Evolutionary conservation across 2,329 filamentous ascomycete genomes (phyloP).

Genomic region (Chaetomiaceae sp.): DNA sequence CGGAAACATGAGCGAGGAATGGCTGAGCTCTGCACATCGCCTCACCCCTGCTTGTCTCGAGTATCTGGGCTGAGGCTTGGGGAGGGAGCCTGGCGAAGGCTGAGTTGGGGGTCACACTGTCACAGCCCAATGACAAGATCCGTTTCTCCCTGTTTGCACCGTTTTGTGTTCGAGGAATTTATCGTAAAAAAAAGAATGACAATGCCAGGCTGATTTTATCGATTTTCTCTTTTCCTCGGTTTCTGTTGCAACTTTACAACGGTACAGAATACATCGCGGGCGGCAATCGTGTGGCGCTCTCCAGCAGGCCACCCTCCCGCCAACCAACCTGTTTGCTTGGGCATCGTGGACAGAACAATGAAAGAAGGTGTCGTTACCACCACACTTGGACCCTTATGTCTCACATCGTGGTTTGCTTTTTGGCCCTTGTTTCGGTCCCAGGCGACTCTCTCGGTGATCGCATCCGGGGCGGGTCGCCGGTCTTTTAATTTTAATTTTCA

Average conservation of each 20-base stretch:
- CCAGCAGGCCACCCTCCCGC: not conserved
- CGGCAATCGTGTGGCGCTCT: not conserved
- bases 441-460: constrained; percentile 7
- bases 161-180: not conserved
- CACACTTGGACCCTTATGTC: constrained; percentile 12
- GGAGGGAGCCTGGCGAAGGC: not conserved
- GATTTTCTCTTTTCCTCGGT: not conserved
- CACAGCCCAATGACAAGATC: not conserved
- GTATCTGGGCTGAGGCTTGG: not conserved
- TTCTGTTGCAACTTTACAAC: not conserved
- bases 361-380: constrained; percentile 1
- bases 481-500: no score
- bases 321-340: constrained; percentile 8
- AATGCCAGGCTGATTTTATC: not conserved
- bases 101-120: constrained; percentile 7
- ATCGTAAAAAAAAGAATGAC: not conserved
- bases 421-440: constrained; percentile 4
- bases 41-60: constrained; percentile 1
- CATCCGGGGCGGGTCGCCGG: constrained; percentile 9
- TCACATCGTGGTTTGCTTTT: constrained; percentile 13
- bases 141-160: constrained; percentile 3
- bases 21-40: constrained; percentile 9
- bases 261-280: no score
- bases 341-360: constrained; percentile 4
- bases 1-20: not conserved